Conservation (phyloP, 345 rosid genomes). For the Raphanus sativus region DNA sequence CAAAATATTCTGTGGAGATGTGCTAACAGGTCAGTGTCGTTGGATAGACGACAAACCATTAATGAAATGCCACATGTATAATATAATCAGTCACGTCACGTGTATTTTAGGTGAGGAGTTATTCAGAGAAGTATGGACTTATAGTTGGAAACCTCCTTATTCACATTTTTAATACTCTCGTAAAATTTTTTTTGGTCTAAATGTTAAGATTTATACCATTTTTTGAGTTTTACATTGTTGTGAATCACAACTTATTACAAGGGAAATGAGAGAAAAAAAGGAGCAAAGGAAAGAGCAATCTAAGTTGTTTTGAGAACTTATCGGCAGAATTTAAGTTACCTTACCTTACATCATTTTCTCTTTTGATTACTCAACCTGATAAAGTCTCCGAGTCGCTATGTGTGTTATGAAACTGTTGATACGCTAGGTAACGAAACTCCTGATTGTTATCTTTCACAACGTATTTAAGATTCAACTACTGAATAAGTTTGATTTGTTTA, state of each 20-base stretch:
- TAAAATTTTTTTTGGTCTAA: too few species aligned
- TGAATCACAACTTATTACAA: too few species aligned
- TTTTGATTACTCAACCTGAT: background rate
- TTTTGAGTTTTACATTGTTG: too few species aligned
- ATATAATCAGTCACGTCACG: constrained; percentile 15
- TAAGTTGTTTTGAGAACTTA: too few species aligned
- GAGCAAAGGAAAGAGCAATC: too few species aligned
- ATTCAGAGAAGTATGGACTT: background rate
- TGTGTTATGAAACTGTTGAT: constrained; percentile 10
- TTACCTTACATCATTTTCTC: background rate
- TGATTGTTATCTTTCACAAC: background rate
- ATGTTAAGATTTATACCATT: too few species aligned
- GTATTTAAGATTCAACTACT: background rate
- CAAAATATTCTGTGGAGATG: constrained; percentile 16
- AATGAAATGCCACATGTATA: constrained; percentile 24
- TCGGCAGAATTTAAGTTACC: too few species aligned
- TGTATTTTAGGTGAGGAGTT: constrained; percentile 28
- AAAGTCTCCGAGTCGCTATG: background rate
- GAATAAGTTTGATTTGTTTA: background rate
- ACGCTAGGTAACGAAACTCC: background rate
- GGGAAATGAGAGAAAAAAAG: too few species aligned
- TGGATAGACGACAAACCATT: constrained; percentile 33
- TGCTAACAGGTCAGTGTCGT: constrained; percentile 32
- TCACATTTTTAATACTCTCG: background rate
- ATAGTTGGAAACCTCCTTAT: constrained; percentile 21